These are phyloP conservation scores for Paramyrothecium roridum DNA, from an alignment of 2,329 filamentous ascomycete genomes.

Conservation along the genomic window DNA sequence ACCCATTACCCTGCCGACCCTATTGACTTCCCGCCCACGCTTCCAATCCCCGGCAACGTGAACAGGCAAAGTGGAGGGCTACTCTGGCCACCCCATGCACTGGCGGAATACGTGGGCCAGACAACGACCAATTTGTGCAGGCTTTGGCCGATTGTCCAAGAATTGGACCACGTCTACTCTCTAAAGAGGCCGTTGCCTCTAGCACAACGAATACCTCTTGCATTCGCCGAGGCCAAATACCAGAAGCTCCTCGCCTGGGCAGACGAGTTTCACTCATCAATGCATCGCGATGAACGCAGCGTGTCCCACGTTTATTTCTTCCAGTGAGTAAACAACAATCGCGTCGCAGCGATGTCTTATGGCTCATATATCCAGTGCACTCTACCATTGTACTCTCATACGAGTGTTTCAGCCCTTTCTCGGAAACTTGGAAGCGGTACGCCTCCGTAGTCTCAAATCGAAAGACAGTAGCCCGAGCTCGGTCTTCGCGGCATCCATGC, in stretches of 20 bases:
- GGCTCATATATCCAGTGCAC: not conserved
- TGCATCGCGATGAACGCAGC: not conserved
- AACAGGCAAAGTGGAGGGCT: not conserved
- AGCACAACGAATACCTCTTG: not conserved
- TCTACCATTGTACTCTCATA: not conserved
- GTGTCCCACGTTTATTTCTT: not conserved
- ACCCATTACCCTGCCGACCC: not conserved
- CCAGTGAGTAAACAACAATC: not conserved
- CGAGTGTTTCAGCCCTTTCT: conserved; percentile 1
- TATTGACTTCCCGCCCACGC: not conserved
- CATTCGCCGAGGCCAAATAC: not conserved
- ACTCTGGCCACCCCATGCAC: not conserved
- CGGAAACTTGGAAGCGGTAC: not conserved
- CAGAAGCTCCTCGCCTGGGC: not conserved
- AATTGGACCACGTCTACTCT: not conserved
- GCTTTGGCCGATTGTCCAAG: not conserved
- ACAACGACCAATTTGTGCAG: not conserved
- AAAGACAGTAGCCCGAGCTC: not conserved
- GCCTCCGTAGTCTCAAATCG: not conserved
- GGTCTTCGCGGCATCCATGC: not conserved
- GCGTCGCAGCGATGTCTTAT: not conserved
- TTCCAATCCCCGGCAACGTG: not conserved
- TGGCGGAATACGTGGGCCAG: not conserved
- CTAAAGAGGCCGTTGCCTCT: not conserved
- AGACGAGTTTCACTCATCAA: not conserved